Conservation (phyloP, 2,329 filamentous ascomycete species). For the Xylariales sp. region DNA sequence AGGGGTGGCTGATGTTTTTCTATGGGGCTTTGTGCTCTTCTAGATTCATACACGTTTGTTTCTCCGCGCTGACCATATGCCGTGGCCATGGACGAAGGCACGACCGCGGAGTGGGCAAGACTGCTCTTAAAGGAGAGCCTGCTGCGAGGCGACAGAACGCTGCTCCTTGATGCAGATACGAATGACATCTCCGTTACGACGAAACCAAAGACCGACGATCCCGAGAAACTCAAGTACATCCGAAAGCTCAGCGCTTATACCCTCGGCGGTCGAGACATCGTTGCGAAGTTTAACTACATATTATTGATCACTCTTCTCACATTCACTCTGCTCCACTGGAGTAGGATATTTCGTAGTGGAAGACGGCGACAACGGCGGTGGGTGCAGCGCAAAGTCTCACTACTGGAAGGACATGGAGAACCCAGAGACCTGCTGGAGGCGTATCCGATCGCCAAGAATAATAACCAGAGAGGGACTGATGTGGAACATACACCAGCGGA, state of each 20-base stretch:
- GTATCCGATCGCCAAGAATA: neutral
- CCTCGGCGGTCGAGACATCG: constrained; percentile 26
- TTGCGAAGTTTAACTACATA: constrained; percentile 28
- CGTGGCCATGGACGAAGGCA: constrained; percentile 2
- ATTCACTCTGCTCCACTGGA: constrained; percentile 23
- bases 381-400: neutral
- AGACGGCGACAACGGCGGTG: neutral
- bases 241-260: constrained; percentile 24
- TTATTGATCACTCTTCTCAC: constrained; percentile 22
- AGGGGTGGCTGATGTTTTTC: no score
- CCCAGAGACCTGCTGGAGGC: constrained; percentile 7
- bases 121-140: constrained; percentile 1
- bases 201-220: constrained; percentile 15
- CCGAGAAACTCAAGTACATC: constrained; percentile 30
- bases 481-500: neutral
- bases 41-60: no score
- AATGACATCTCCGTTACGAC: constrained; percentile 6
- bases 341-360: constrained; percentile 1
- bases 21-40: no score
- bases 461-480: neutral
- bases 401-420: no score
- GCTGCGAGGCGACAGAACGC: neutral
- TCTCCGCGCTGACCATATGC: no score
- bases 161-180: constrained; percentile 1
- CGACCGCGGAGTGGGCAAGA: neutral